A percentile compares a stretch with the other conserved stretches of the same genome.
These are phyloP conservation scores for Aureobasidium pullulans DNA, from an alignment of 2,329 filamentous ascomycete genomes.

Conservation along the genomic window DNA sequence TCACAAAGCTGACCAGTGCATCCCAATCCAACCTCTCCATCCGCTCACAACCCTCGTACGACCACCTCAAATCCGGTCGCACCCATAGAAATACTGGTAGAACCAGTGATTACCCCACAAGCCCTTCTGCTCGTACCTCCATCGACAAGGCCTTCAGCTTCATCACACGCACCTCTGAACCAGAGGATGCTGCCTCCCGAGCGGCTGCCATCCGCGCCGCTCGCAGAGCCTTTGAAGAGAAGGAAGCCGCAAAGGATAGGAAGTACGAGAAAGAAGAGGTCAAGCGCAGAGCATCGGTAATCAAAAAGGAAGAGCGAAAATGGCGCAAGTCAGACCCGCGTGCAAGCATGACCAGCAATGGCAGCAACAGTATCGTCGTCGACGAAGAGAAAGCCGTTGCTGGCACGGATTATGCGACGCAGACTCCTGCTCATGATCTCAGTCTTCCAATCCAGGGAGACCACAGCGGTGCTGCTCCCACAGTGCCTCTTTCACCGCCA, in stretches of 20 bases:
- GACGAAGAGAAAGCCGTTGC: slow-evolving; percentile 22
- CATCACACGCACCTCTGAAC: slow-evolving; percentile 33
- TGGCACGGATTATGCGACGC: slow-evolving; percentile 32
- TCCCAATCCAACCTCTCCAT: slow-evolving; percentile 48
- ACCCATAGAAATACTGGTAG: slow-evolving; percentile 44
- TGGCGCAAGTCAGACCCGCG: slow-evolving; percentile 33
- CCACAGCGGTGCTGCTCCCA: slow-evolving; percentile 26
- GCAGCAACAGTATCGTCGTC: slow-evolving; percentile 12
- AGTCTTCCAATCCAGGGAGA: slow-evolving; percentile 25
- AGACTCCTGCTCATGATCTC: slow-evolving; percentile 27
- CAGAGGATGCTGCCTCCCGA: slow-evolving; percentile 40
- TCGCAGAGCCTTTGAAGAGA: slow-evolving; percentile 51
- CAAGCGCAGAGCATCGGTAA: slow-evolving; percentile 39
- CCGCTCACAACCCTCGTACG: slow-evolving; percentile 22
- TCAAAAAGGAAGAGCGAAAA: slow-evolving; percentile 36
- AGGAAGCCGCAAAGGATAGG: slow-evolving; percentile 50
- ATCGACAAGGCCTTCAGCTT: slow-evolving; percentile 50
- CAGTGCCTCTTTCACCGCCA: slow-evolving; percentile 17
- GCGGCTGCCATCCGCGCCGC: slow-evolving; percentile 51
- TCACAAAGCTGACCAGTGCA: slow-evolving; percentile 41
- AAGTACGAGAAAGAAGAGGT: slow-evolving; percentile 47
- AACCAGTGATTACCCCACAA: slow-evolving; percentile 41
- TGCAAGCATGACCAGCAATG: slow-evolving; percentile 20
- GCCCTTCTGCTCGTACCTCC: slow-evolving; percentile 48
- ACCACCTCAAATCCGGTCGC: slow-evolving; percentile 22